A percentile compares a stretch with the other conserved stretches of the same genome.
These are phyloP conservation scores for Haplosporangium sp. DNA, from an alignment of 371 early-diverging fungal genomes.

Conservation along the genomic window DNA sequence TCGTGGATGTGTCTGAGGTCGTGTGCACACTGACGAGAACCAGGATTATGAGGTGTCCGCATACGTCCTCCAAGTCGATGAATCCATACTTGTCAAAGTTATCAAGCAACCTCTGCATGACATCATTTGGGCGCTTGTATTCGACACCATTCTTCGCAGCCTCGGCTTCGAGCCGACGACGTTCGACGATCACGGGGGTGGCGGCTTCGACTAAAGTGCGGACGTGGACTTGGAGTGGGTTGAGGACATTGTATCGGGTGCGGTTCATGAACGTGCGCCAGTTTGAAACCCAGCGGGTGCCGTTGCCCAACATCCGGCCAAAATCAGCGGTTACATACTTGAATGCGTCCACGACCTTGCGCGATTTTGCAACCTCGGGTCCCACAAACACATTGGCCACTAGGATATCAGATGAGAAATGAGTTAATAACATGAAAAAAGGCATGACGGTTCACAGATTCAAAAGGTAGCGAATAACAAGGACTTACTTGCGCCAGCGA, in stretches of 20 bases:
- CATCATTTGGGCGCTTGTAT: constrained; percentile 29
- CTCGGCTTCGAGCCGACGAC: constrained; percentile 33
- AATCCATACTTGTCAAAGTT: constrained; percentile 40
- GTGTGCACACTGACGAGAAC: constrained; percentile 60
- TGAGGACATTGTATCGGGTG: constrained; percentile 10
- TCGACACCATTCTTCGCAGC: constrained; percentile 12
- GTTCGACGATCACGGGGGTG: constrained; percentile 37
- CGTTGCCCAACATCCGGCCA: constrained; percentile 10
- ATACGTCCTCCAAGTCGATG: constrained; percentile 42
- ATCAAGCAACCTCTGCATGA: constrained; percentile 32
- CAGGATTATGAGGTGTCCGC: constrained; percentile 44
- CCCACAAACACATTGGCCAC: constrained; percentile 44
- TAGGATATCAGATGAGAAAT: constrained; percentile 1
- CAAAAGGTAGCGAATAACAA: background rate
- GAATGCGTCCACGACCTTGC: constrained; percentile 25
- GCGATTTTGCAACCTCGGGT: constrained; percentile 24
- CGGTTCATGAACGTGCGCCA: constrained; percentile 16
- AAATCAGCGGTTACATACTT: constrained; percentile 23
- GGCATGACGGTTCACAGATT: background rate
- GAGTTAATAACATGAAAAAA: background rate
- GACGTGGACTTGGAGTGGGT: constrained; percentile 24
- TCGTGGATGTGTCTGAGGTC: constrained; percentile 43
- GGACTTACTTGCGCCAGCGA: constrained; percentile 45
- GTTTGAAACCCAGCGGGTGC: constrained; percentile 1
- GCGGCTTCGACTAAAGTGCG: constrained; percentile 7